Base-by-base conservation (phyloP, 2,329 filamentous ascomycete genomes). In the Fusarium cyanostomum region DNA sequence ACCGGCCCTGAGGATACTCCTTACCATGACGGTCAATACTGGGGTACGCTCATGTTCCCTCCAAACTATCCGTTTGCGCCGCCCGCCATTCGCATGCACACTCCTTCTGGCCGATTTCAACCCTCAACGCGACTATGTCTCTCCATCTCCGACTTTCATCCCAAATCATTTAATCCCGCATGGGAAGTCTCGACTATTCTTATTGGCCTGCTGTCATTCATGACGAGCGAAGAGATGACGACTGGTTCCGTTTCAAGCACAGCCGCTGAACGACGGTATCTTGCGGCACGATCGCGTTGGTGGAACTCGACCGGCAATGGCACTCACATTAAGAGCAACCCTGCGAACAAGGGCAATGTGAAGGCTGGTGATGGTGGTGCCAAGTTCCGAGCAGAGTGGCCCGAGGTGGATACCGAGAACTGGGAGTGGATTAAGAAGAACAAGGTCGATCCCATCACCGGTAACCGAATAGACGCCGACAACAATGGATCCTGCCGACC, bases 201-300 rank as follows among this genome's bases (percentile, higher is more conserved):
- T 13, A 96, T 96, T 52, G 95, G 95, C 9, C 85, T 99, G 26
- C 82, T 98, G 62, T 96, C 91, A 34, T 99, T 99, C 79, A 99
- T 99, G 95, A 98, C 94, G 3, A 92, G 92, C 66, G 94, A 99
- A 74, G 95, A 99, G 80, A 97, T 98, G 91, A 99, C 95, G 0
- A 98, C 95, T 0, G 95, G 95, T 3, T 94, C 90, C 27, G 87
- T 99, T 27, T 89, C 89, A 7, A 92, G 89, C 15, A 90, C 87
- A 0, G 86, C 92, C 45, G 81, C 85, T 4, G 94, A 98, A 81
- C 87, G 94, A 60, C 90, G 87, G 75, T 85, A 89, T 70, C 87
- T 93, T 45, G 93, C 95, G 0, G 83, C 85, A 21, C 85, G 91
- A 62, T 92, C 92, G 13, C 83, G 92, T 52, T 99, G 95, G 95